Evolutionary conservation across 306 rosid species (phyloP).

Genomic region (Canavalia gladiata): DNA sequence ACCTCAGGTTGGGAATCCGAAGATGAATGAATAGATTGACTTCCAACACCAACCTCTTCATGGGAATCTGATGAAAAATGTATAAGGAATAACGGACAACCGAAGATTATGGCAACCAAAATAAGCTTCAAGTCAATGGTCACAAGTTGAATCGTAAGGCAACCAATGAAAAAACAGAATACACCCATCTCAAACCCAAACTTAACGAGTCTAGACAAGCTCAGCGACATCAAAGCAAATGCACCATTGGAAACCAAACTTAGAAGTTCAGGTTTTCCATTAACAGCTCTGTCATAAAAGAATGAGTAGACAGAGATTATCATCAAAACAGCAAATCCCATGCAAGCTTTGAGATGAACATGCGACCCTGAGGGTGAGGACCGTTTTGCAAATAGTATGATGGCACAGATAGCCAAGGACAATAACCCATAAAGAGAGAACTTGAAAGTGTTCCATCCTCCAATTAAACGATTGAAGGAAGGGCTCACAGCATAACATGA

Average conservation of each 20-base stretch:
- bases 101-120: not conserved
- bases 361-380: not conserved
- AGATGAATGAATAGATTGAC: not conserved
- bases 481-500: slow-evolving; percentile 1
- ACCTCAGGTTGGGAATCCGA: not conserved
- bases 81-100: not conserved
- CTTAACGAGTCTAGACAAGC: not conserved
- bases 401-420: not conserved
- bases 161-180: not conserved
- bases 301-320: slow-evolving; percentile 2
- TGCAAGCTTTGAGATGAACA: not conserved
- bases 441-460: slow-evolving; percentile 9
- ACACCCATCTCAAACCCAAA: not conserved
- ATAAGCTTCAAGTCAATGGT: not conserved
- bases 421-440: not conserved
- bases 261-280: not conserved
- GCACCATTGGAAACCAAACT: slow-evolving; percentile 5
- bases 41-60: not conserved
- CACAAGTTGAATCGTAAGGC: not conserved
- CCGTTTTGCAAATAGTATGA: not conserved
- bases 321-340: not conserved
- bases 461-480: slow-evolving; percentile 1
- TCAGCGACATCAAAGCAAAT: not conserved
- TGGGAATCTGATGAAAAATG: not conserved
- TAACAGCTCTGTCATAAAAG: not conserved